Evolutionary conservation across 176 grass and related monocot genomes (phyloP).

Genomic region (Echinochloa phyllopogon): DNA sequence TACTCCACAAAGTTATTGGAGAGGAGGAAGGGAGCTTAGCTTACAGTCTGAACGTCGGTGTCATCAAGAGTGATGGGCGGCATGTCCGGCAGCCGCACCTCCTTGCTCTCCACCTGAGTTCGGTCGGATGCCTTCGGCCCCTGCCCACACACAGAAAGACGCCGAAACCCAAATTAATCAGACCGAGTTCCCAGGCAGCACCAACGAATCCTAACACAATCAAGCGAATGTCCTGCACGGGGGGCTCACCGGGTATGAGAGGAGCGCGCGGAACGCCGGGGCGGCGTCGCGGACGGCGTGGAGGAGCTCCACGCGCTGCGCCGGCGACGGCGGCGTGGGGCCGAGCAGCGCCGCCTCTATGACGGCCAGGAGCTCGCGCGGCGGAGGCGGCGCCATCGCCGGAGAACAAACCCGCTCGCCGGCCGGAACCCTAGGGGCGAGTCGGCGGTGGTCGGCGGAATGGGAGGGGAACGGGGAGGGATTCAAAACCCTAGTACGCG

Average conservation of each 20-base stretch:
- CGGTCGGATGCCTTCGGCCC: slow-evolving; percentile 83
- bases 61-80: slow-evolving; percentile 77
- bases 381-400: slow-evolving; percentile 52
- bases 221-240: background rate
- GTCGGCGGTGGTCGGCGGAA: slow-evolving; percentile 40
- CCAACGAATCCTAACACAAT: background rate
- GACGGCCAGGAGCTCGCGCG: slow-evolving; percentile 64
- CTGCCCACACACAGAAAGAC: slow-evolving; percentile 48
- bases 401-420: slow-evolving; percentile 10
- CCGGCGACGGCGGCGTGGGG: slow-evolving; percentile 67
- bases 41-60: slow-evolving; percentile 91
- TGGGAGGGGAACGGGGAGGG: background rate
- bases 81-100: slow-evolving; percentile 75
- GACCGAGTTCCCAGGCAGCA: background rate
- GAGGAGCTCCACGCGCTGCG: slow-evolving; percentile 85
- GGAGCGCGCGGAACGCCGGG: slow-evolving; percentile 62
- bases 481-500: slow-evolving; percentile 58
- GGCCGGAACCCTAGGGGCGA: slow-evolving; percentile 46
- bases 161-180: slow-evolving; percentile 33
- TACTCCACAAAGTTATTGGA: background rate
- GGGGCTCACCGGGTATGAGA: slow-evolving; percentile 69
- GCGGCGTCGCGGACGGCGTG: slow-evolving; percentile 80
- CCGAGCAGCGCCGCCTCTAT: slow-evolving; percentile 82
- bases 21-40: slow-evolving; percentile 38
- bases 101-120: slow-evolving; percentile 75